Base-by-base conservation (phyloP, 2,329 filamentous ascomycete species). In the Scedosporium dehoogii region DNA sequence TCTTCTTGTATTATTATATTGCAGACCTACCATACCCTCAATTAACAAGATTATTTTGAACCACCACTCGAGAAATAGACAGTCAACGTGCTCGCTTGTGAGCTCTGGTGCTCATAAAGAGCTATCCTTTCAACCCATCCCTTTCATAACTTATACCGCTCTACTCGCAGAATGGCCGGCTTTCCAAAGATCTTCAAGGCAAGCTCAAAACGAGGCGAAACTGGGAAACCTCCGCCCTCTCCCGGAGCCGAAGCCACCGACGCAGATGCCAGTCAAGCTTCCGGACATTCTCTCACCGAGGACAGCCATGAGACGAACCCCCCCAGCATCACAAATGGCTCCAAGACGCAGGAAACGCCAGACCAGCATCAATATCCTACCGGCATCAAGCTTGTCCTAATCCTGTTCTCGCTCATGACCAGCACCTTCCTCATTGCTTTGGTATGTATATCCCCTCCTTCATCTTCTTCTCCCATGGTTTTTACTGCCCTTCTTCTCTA, bases 391-490 rank as follows among this genome's bases (percentile, higher is more conserved):
- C 48, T 61, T 10, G 58, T 29, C 5, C 33, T 63, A 6, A 33
- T 61, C 5, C 14, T 59, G 6, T 23, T 61, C 12, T 61, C 62
- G 10, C 59, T 63, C 7, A 55, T 27, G 59, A 57, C 59, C 4
- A 63, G 51, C 58, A 62, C 63, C 38, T 67, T 67, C 51, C 63
- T 67, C n/a, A 64, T 67, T 27, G 59, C 63, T 23, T 51, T 67
- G 18, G 51, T 55, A 55, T 14, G 7, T 21, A 48, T 48, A 23
- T 18, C 14, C 44, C 21, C 18, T 48, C 44, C 16, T 18, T 48
- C n/a, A 48, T 48, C 9, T 23, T 23, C 44, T 10, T 48, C 21
- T 48, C 21, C 21, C 44, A 7, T 18, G 6, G 4, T 6, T 21
- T 48, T 2, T 48, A 2, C 44, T n/a, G n/a, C 16, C 6, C 6